Base-by-base conservation (phyloP, 352 stramenopile genomes). In the Phytopythium mirpurense region DNA sequence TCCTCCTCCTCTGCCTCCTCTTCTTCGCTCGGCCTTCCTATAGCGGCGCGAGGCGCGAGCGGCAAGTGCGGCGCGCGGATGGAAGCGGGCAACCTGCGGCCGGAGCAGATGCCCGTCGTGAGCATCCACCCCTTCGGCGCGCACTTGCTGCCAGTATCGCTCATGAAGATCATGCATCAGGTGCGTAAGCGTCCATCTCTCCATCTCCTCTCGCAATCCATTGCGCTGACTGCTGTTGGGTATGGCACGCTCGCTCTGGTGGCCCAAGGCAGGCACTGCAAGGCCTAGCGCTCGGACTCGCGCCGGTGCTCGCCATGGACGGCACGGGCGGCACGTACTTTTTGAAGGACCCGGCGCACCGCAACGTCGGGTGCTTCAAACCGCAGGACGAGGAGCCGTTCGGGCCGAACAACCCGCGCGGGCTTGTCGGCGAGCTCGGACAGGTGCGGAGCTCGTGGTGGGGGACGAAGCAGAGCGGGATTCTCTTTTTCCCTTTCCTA, bases 271-370 rank as follows among this genome's bases (percentile, higher is more conserved):
- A 96, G 69, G 74, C 95, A 50, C 68, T 96, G 40, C 82, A 96
- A 72, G 93, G 83, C 2, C 74, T 98, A n/a, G 74, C 83, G 8
- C 56, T 98, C 23, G 93, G 93, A 1, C 70, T 97, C 36, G 96
- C 96, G 48, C 95, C 95, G 2, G 83, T 94, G 12, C 67, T 98
- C 7, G 86, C 92, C 2, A 88, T 98, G 63, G 96, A 99, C 67
- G 96, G 97, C 54, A 98, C 90, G 0, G 96, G 97, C n/a, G 97
- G 97, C 46, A 98, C 95, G 16, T 99, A 99, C 75, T 98, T 99
- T 66, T 82, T 99, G 38, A 95, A 97, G 46, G 93, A 98, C 69
- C 81, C 90, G 5, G 76, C 79, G 8, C 97, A 98, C 57, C 86
- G 85, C 60, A 90, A 97, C 57, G 86, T 98, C 23, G 91, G 87